A percentile compares a stretch with the other conserved stretches of the same genome.
phyloP scores from a whole-genome alignment of 2,329 filamentous ascomycete genomes.

The Phoma herbarum region DNA sequence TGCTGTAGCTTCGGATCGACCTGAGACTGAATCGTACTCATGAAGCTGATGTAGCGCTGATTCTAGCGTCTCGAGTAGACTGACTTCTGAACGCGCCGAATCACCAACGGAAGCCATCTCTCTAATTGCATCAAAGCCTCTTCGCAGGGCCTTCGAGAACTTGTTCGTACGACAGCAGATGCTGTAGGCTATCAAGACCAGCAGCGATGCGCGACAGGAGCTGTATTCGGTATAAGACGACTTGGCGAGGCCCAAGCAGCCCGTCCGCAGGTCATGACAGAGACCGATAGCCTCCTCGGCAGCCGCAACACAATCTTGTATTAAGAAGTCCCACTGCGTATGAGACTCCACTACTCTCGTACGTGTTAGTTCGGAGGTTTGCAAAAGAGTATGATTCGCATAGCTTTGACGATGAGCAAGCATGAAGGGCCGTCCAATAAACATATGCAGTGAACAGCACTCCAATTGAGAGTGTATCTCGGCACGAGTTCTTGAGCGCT shows the following conservation, averaged over 20 bases:
- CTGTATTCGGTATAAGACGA: background rate
- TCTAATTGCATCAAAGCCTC: background rate
- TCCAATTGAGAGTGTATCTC: background rate
- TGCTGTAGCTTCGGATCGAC: background rate
- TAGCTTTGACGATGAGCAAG: background rate
- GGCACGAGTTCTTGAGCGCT: background rate
- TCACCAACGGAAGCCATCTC: background rate
- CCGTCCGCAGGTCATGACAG: background rate
- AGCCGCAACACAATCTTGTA: background rate
- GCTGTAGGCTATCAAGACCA: background rate
- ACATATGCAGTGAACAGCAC: background rate
- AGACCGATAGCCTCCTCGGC: background rate
- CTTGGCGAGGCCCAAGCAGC: background rate
- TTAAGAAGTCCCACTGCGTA: background rate
- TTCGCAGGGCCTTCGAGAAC: background rate
- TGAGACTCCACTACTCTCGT: background rate
- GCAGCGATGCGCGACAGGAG: background rate
- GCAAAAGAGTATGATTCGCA: background rate
- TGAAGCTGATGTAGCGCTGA: background rate
- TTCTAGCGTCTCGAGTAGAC: background rate
- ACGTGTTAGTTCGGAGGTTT: background rate
- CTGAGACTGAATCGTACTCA: background rate
- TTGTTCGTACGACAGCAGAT: background rate
- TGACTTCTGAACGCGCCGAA: background rate
- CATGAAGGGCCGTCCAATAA: background rate